Evolutionary conservation across 352 stramenopile species (phyloP).

Genomic region (Aphanomyces euteiches): DNA sequence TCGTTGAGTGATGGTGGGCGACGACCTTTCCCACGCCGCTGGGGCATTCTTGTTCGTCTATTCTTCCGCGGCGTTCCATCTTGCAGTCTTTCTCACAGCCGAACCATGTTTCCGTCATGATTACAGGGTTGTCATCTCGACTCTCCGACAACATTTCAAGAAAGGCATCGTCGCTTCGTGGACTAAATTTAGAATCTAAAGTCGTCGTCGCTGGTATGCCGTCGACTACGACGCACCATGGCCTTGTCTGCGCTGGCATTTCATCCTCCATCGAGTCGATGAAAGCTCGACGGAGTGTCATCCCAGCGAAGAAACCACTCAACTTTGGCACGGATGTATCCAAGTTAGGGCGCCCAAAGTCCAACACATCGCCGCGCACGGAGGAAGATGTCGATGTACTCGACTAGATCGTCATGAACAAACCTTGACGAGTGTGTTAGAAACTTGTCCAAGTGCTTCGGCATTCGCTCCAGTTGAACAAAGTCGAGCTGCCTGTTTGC

Average conservation of each 20-base stretch:
- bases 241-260: slow-evolving; percentile 3
- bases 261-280: slow-evolving; percentile 4
- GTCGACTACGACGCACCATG: neutral
- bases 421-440: neutral
- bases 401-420: neutral
- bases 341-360: neutral
- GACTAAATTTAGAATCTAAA: too few relatives aligned
- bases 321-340: neutral
- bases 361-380: slow-evolving; percentile 7
- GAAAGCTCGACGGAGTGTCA: neutral
- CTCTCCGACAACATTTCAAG: neutral
- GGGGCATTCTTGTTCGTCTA: neutral
- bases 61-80: neutral
- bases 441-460: slow-evolving; percentile 13
- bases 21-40: neutral
- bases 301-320: neutral
- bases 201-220: neutral
- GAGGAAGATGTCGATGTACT: slow-evolving; percentile 13
- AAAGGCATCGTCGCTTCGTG: too few relatives aligned
- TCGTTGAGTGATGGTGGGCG: too few relatives aligned
- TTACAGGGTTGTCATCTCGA: neutral
- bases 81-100: neutral
- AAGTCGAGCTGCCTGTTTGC: neutral
- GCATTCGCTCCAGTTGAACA: slow-evolving; percentile 8
- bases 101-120: neutral